A percentile compares a stretch with the other conserved stretches of the same genome.
These are phyloP conservation scores for Lentinula raphanica DNA, from an alignment of 768 basidiomycete genomes.

Conservation along the genomic window DNA sequence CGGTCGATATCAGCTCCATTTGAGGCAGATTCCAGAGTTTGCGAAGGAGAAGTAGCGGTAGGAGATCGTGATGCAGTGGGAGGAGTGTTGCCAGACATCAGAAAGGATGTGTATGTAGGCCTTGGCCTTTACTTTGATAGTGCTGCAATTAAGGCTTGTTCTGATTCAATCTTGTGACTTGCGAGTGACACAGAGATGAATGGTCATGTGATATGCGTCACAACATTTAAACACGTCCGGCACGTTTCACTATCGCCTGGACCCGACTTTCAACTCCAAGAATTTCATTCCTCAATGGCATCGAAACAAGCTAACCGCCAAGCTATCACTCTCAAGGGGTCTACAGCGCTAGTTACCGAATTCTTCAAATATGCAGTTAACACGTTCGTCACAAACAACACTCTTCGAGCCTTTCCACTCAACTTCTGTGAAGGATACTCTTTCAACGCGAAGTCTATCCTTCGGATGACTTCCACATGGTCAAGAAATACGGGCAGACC, in stretches of 20 bases:
- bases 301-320: constrained; percentile 54
- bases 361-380: constrained; percentile 99
- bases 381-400: constrained; percentile 52
- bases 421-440: constrained; percentile 57
- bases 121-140: not conserved
- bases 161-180: not conserved
- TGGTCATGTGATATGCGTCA: constrained; percentile 7
- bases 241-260: too few relatives aligned
- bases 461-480: constrained; percentile 98
- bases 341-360: constrained; percentile 88
- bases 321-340: constrained; percentile 93
- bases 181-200: not conserved
- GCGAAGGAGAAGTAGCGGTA: constrained; percentile 38
- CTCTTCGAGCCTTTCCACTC: not conserved
- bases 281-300: not conserved
- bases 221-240: not conserved
- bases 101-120: not conserved
- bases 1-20: constrained; percentile 35
- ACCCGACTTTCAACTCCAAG: not conserved
- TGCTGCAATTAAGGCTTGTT: too few relatives aligned
- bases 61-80: constrained; percentile 48
- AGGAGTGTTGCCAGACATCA: constrained; percentile 47
- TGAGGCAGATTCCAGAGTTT: constrained; percentile 28
- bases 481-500: constrained; percentile 97
- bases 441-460: constrained; percentile 98